phyloP scores from a whole-genome alignment of 2,329 filamentous ascomycete species.

The Cercospora zeae-maydis region DNA sequence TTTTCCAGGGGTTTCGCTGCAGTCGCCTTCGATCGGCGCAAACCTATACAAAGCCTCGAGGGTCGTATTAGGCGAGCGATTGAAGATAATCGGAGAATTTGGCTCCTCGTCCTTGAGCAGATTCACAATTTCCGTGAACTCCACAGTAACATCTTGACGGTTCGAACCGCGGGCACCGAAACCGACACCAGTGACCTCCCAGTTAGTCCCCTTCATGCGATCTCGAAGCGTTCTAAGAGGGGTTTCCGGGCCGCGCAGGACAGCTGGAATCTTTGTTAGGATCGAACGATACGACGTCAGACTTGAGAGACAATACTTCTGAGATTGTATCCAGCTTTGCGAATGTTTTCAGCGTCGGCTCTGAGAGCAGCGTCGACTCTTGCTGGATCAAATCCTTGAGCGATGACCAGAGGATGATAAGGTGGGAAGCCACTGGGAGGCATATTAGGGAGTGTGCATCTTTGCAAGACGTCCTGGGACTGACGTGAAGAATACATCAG shows the following conservation, averaged over 20 bases:
- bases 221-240: background rate
- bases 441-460: background rate
- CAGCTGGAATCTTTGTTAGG: background rate
- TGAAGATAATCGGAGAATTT: background rate
- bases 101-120: background rate
- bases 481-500: conserved; percentile 5
- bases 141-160: background rate
- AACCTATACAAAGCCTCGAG: background rate
- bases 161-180: background rate
- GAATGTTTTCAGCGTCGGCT: background rate
- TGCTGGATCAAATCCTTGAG: background rate
- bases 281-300: background rate
- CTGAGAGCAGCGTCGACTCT: background rate
- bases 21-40: background rate
- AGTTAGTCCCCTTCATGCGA: background rate
- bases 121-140: background rate
- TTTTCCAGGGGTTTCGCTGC: background rate
- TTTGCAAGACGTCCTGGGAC: background rate
- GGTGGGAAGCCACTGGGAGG: background rate
- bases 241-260: background rate
- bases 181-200: conserved; percentile 2
- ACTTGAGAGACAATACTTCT: background rate
- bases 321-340: background rate
- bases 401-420: background rate
- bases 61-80: background rate